Evolutionary conservation across 257 asterid species (phyloP).

Genomic region (Euphrasia confusa): DNA sequence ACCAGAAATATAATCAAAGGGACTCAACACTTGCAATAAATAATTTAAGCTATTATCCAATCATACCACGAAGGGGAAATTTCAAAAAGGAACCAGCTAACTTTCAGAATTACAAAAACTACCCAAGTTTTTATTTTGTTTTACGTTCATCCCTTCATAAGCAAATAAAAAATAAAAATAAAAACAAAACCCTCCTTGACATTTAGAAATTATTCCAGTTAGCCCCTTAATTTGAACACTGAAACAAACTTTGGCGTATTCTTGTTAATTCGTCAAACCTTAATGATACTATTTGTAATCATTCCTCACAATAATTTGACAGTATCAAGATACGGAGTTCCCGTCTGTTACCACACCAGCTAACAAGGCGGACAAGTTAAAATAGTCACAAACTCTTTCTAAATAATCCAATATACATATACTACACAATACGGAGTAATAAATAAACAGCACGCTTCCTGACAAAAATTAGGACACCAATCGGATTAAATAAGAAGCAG

Average conservation of each 20-base stretch:
- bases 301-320: neutral
- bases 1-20: neutral
- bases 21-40: constrained; percentile 19
- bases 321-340: neutral
- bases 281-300: neutral
- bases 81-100: no score
- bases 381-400: neutral
- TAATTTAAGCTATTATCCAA: neutral
- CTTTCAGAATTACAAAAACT: no score
- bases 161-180: neutral
- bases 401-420: constrained; percentile 7
- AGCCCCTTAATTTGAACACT: neutral
- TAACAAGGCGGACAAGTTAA: neutral
- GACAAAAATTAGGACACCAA: constrained; percentile 3
- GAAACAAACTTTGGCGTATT: neutral
- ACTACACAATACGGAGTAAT: neutral
- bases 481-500: constrained; percentile 25
- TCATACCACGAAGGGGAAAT: neutral
- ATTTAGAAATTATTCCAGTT: neutral
- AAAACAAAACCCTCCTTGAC: neutral
- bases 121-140: no score
- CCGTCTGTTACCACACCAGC: neutral
- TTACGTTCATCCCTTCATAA: no score
- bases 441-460: constrained; percentile 7
- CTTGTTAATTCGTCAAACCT: neutral